Evolutionary conservation across 2,329 filamentous ascomycete genomes (phyloP).

Genomic region (Exophiala bonariae): DNA sequence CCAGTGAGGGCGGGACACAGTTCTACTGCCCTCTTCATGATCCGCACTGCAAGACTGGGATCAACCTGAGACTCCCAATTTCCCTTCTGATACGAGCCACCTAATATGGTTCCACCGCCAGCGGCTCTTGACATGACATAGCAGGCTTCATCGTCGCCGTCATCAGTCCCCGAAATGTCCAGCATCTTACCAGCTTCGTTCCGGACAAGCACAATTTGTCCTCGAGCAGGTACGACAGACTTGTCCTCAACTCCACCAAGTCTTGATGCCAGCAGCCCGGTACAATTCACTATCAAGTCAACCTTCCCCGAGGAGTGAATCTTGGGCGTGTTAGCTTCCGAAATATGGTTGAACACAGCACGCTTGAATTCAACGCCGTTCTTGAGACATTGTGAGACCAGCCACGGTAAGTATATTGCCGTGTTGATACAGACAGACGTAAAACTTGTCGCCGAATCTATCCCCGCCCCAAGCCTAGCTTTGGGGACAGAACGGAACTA

Average conservation of each 20-base stretch:
- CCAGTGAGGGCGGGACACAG: constrained; percentile 64
- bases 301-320: constrained; percentile 62
- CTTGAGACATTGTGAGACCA: constrained; percentile 75
- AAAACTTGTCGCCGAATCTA: constrained; percentile 73
- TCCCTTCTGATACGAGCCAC: constrained; percentile 78
- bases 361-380: constrained; percentile 70
- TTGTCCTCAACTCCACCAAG: constrained; percentile 80
- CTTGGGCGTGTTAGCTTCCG: constrained; percentile 65
- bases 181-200: constrained; percentile 75
- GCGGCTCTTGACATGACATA: constrained; percentile 81
- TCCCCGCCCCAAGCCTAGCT: constrained; percentile 59
- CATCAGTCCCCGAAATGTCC: constrained; percentile 69
- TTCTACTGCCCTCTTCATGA: constrained; percentile 76
- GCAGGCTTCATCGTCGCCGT: constrained; percentile 68
- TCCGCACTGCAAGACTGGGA: constrained; percentile 74
- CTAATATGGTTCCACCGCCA: constrained; percentile 80
- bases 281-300: constrained; percentile 79
- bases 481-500: constrained; percentile 63
- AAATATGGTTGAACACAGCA: constrained; percentile 66
- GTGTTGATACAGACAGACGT: constrained; percentile 91
- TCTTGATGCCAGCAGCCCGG: constrained; percentile 71
- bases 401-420: constrained; percentile 81
- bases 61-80: constrained; percentile 80
- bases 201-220: constrained; percentile 79
- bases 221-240: constrained; percentile 72